Percentiles rank a stretch among this genome's conserved stretches.
These are phyloP conservation scores for Byssoonygena ceratinophila DNA, from an alignment of 2,329 filamentous ascomycete genomes.

Conservation along the genomic window DNA sequence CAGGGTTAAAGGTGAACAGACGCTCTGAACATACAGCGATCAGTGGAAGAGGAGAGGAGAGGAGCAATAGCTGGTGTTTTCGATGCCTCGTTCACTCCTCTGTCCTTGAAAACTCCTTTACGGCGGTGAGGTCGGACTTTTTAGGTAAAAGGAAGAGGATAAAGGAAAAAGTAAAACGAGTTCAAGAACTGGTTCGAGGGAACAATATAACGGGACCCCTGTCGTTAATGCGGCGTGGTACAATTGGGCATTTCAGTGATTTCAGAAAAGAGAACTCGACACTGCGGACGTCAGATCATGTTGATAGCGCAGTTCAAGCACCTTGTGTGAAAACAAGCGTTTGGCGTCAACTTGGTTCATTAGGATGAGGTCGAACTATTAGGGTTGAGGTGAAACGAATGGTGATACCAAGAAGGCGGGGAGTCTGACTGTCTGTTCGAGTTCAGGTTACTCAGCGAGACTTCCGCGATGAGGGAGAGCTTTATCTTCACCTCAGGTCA, in stretches of 20 bases:
- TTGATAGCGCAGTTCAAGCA: background rate
- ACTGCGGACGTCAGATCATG: slow-evolving; percentile 8
- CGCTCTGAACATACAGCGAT: too few species aligned
- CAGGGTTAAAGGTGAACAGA: background rate
- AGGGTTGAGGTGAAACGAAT: background rate
- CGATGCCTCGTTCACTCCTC: too few species aligned
- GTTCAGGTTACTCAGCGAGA: background rate
- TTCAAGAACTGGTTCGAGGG: background rate
- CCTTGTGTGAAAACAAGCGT: background rate
- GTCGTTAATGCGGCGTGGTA: background rate
- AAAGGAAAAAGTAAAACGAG: background rate
- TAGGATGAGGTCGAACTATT: background rate
- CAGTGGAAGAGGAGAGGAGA: too few species aligned
- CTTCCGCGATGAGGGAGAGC: background rate
- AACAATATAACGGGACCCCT: background rate
- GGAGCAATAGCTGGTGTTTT: too few species aligned
- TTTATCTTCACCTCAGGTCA: background rate
- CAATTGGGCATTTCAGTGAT: background rate
- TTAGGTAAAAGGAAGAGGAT: background rate
- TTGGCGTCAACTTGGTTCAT: background rate
- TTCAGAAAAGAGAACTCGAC: background rate
- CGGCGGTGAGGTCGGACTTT: too few species aligned
- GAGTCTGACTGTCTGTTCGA: background rate
- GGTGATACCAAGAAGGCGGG: background rate
- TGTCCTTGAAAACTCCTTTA: too few species aligned